Percentiles rank a stretch among this genome's conserved stretches.
Conservation (phyloP, 495 filamentous ascomycete species). For the Podospora bellae-mahoneyi region DNA sequence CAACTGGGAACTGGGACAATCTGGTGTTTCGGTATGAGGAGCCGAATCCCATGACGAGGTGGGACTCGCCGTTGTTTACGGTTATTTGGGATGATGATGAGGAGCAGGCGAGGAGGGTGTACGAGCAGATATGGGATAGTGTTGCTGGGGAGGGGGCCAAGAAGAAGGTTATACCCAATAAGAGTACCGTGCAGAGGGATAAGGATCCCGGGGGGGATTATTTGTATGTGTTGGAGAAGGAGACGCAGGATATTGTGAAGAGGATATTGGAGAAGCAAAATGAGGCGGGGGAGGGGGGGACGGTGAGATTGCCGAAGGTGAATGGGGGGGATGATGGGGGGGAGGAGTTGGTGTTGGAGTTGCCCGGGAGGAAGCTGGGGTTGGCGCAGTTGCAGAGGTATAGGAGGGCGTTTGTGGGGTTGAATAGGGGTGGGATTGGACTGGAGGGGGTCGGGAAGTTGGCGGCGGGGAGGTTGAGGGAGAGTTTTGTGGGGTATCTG, state of each 20-base stretch:
- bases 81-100: slow-evolving; percentile 75
- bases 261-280: slow-evolving; percentile 70
- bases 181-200: slow-evolving; percentile 69
- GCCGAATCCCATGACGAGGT: slow-evolving; percentile 88
- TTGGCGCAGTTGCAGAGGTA: slow-evolving; percentile 78
- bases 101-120: slow-evolving; percentile 39
- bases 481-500: slow-evolving; percentile 70
- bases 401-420: slow-evolving; percentile 76
- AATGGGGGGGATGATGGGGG: slow-evolving; percentile 34
- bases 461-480: slow-evolving; percentile 54
- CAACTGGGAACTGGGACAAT: slow-evolving; percentile 75
- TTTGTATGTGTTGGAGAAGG: slow-evolving; percentile 79
- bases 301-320: slow-evolving; percentile 36
- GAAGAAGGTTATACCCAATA: slow-evolving; percentile 68
- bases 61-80: slow-evolving; percentile 93
- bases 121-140: slow-evolving; percentile 71
- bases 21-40: slow-evolving; percentile 95
- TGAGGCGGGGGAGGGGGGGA: slow-evolving; percentile 56
- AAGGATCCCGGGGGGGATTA: slow-evolving; percentile 67
- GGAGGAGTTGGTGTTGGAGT: slow-evolving; percentile 45
- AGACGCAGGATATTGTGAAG: slow-evolving; percentile 76
- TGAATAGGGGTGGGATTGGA: slow-evolving; percentile 62
- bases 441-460: slow-evolving; percentile 46
- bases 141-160: slow-evolving; percentile 52
- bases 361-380: slow-evolving; percentile 60